Evolutionary conservation across 2,329 filamentous ascomycete genomes (phyloP), one percentile per base, ranked within the genome.

Genomic region (Sclerotinia minor): DNA sequence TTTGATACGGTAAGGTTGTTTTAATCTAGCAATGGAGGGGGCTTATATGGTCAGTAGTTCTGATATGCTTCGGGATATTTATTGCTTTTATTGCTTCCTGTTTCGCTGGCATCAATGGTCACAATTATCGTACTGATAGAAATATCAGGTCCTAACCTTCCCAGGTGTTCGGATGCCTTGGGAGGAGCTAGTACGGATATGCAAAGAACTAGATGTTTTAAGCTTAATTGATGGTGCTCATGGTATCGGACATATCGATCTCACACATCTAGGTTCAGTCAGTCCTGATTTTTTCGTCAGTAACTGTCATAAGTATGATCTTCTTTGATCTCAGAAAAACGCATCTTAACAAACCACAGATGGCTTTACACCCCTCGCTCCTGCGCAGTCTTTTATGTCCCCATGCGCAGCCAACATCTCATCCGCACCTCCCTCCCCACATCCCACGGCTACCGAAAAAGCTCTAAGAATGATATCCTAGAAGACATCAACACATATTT

Each of bases 261-360:
- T 76, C 24, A 79, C 96, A 17, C 85, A 96, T n/a, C 59, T 61
- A 26, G 59, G 59, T 13, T 50, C 59, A 38, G 80, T 92, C 3
- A 86, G 92, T 69, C 89, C 92, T 0, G 94, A 97, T 78, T 97
- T 96, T 79, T 92, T 96, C 75, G 85, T 94, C 13, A 90, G 85
- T 68, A 97, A 97, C 77, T 92, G 89, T 74, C 91, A 96, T 80
- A 96, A 96, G 82, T 97, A 93, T 92, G 86, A 65, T n/a, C 19
- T 7, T 19, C 21, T 24, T 17, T 9, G n/a, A 8, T 29, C 32
- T 17, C 7, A 38, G 1, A 35, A 32, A 15, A 5, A 5, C 5
- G 0, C 1, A 45, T n/a, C n/a, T 26, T 29, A 29, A 54, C 19
- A 8, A 21, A 21, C 7, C 8, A 49, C 19, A 74, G 74, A 68